These are phyloP conservation scores for Mucor mucedo DNA, from an alignment of 371 early-diverging fungal species.

Conservation along the genomic window DNA sequence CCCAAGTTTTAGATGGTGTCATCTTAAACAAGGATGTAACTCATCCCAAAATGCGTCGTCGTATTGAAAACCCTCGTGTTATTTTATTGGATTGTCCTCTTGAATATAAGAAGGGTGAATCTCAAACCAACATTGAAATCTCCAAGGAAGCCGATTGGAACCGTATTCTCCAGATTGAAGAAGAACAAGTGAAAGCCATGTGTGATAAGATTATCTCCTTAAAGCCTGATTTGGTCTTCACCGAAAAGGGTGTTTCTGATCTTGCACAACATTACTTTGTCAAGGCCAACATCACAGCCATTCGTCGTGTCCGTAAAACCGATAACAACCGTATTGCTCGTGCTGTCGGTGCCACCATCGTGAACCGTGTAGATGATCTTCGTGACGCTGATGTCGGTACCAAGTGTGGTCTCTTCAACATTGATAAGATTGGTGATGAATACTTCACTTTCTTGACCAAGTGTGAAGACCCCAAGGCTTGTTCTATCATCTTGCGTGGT, in stretches of 20 bases:
- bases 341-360: slow-evolving; percentile 98
- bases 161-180: slow-evolving; percentile 98
- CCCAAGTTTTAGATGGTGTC: slow-evolving; percentile 97
- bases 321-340: slow-evolving; percentile 99
- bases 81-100: slow-evolving; percentile 98
- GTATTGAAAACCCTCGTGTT: slow-evolving; percentile 98
- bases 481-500: slow-evolving; percentile 98
- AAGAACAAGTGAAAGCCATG: slow-evolving; percentile 98
- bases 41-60: slow-evolving; percentile 99
- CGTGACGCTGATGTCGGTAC: slow-evolving; percentile 96
- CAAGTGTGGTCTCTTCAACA: slow-evolving; percentile 93
- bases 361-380: slow-evolving; percentile 97
- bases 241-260: slow-evolving; percentile 99
- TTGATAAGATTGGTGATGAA: slow-evolving; percentile 99
- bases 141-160: slow-evolving; percentile 97
- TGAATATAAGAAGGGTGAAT: slow-evolving; percentile 99
- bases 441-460: slow-evolving; percentile 95
- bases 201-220: slow-evolving; percentile 95
- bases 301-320: slow-evolving; percentile 98
- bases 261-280: slow-evolving; percentile 98
- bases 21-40: slow-evolving; percentile 99
- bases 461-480: slow-evolving; percentile 98
- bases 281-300: slow-evolving; percentile 98
- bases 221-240: slow-evolving; percentile 98
- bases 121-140: slow-evolving; percentile 99